phyloP scores from a whole-genome alignment of 1,284 basidiomycete species.

The Somion occarium region DNA sequence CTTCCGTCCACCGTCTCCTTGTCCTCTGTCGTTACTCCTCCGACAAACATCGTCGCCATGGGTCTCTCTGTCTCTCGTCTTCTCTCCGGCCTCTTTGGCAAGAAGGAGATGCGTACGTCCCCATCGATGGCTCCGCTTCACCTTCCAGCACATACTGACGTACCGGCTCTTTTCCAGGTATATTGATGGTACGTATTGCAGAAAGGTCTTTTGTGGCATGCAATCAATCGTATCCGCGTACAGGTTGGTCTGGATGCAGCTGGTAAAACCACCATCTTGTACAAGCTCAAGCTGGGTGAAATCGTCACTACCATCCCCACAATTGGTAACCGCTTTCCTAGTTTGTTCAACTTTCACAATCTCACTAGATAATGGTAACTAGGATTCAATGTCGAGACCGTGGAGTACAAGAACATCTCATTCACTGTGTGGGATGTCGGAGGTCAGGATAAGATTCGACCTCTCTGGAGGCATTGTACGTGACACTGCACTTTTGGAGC shows the following conservation, averaged over 20 bases:
- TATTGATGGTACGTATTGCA: conserved; percentile 47
- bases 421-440: conserved; percentile 92
- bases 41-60: conserved; percentile 46
- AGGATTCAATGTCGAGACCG: conserved; percentile 98
- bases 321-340: conserved; percentile 70
- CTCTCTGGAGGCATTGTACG: conserved; percentile 98
- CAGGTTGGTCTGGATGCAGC: conserved; percentile 96
- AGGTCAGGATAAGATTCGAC: conserved; percentile 85
- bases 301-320: conserved; percentile 99
- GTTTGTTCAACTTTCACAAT: conserved; percentile 1
- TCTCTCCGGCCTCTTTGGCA: conserved; percentile 89
- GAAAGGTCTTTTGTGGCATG: not conserved
- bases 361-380: not conserved
- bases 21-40: conserved; percentile 14
- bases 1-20: conserved; percentile 17
- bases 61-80: conserved; percentile 83
- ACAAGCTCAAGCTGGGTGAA: conserved; percentile 98
- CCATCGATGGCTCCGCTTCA: conserved; percentile 18
- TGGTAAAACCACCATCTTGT: conserved; percentile 97
- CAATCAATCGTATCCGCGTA: not conserved
- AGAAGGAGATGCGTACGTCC: conserved; percentile 95
- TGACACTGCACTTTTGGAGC: conserved; percentile 18
- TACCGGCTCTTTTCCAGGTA: conserved; percentile 32
- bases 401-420: conserved; percentile 90
- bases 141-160: conserved; percentile 19